Evolutionary conservation across 2,329 filamentous ascomycete genomes (phyloP), one percentile per base, ranked within the genome.

Genomic region (Sporothrix pallida): DNA sequence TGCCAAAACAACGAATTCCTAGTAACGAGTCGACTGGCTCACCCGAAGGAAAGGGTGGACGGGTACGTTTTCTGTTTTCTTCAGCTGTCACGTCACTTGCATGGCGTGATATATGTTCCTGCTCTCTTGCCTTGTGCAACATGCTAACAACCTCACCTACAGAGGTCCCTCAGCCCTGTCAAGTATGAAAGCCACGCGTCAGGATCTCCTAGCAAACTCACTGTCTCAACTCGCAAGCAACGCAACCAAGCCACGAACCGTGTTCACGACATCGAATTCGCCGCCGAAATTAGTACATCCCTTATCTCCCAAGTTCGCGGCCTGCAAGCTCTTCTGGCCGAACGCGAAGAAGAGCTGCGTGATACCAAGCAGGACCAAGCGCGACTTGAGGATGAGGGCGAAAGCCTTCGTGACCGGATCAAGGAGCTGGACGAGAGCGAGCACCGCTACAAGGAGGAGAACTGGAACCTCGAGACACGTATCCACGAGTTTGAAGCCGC

Each of bases 211-310:
- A 94, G 93, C 60, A 99, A 98, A 83, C 87, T 97, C 76, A 92
- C 88, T 78, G 93, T 96, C 9, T 94, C 94, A 0, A 95, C 93
- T 77, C 90, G 95, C 77, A 96, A 95, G 81, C 89, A 96, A 80
- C 89, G 96, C 73, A 98, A 98, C 78, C 95, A 98, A 80, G 93
- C 93, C 1, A 89, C 92, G 10, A 96, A 91, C 80, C 91, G 95
- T 70, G 91, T 97, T 13, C 94, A 98, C 80, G 96, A 99, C 79
- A 97, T 99, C 80, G 94, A 98, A 78, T 97, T 99, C 80, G 96
- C 95, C n/a, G 95, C 96, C 70, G 95, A 99, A 80, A 98, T 99
- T 79, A 98, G 94, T 80, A 97, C 94, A 6, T 97, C 94, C 1
- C 86, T 99, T 70, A 91, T 99, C 70, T 91, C 92, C n/a, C 96